Evolutionary conservation across 2,329 filamentous ascomycete genomes (phyloP), one percentile per base, ranked within the genome.

Genomic region (Cytospora paraplurivora): DNA sequence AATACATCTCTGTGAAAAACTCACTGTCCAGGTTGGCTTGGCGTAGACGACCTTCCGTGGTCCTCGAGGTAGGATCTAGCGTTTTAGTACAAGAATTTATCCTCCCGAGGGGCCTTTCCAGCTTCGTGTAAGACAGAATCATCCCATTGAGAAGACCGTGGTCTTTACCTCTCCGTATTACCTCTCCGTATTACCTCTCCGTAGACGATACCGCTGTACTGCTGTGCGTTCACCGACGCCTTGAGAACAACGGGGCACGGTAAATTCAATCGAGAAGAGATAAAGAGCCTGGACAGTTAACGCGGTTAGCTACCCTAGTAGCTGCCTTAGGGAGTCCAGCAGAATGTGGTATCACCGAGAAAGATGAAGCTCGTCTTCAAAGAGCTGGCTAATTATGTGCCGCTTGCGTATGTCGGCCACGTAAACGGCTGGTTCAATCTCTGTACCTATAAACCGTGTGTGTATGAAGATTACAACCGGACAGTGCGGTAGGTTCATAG

Each of bases 401-500:
- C 7, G n/a, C 3, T 38, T n/a, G 56, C 61, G 63, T 0, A 66
- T 13, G 0, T 58, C 59, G 13, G 60, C 56, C 3, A 67, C 41
- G n/a, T 66, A 67, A 1, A 5, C n/a, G 2, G 38, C 47, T 1
- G 54, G 37, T 1, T 15, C n/a, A 13, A 17, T 13, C 10, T 47
- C 41, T 6, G 52, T 52, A 21, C 57, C 54, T 8, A 60, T 4
- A 3, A 56, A 10, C 1, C 19, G 34, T 3, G n/a, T 44, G 2
- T 58, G 27, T 56, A 67, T 66, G 8, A 37, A 21, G 2, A 56
- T 50, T 0, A 59, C 66, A 7, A 67, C 62, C 65, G 1, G 59
- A 63, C 0, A 67, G 44, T 1, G 66, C 66, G 15, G 66, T 64
- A 10, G 65, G 56, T 15, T 66, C 66, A 49, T 67, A 61, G 8